Evolutionary conservation across 1,139 yeast genomes (phyloP), one percentile per base, ranked within the genome.

Genomic region (Geotrichum citri-aurantii): DNA sequence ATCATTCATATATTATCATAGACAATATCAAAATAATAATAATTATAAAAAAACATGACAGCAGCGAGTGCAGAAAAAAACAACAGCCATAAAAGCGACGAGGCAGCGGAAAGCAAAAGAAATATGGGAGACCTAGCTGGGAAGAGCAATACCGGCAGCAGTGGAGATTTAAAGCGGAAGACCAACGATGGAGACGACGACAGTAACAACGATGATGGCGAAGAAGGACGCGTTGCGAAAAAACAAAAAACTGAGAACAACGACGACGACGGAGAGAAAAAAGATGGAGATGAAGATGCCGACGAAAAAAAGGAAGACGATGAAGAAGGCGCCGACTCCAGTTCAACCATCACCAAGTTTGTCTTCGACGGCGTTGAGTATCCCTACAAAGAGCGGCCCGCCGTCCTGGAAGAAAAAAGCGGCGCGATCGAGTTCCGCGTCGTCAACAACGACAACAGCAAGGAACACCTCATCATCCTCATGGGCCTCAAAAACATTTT

Each of bases 401-500:
- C 97, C 5, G 98, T 92, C 2, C 79, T 91, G 21, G 99, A 92
- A 70, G 99, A 93, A 69, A 81, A 86, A 62, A 95, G 89, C 62
- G 96, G 96, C 0, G 84, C 86, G 65, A 93, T 93, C 62, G 97
- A 92, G 71, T 93, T 93, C 68, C 79, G 98, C 59, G 99, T 93
- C 54, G 99, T 93, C 42, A 93, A 93, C 72, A 93, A 93, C 73
- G 99, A 93, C 71, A 89, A 92, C 69, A 80, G 92, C 2, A 80
- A 81, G 65, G 99, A 95, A 67, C 89, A 83, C 71, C 77, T 93
- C 77, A 90, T 95, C 79, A 93, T 95, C 52, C 77, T 93, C 65
- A 93, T 98, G 0, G 99, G 99, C 0, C 75, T 93, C 62, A 93
- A 95, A 74, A 93, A 93, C 72, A 93, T 93, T 67, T 93, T 95